These are phyloP conservation scores for Pulveroboletus ravenelii DNA, from an alignment of 768 basidiomycete species.

Conservation along the genomic window DNA sequence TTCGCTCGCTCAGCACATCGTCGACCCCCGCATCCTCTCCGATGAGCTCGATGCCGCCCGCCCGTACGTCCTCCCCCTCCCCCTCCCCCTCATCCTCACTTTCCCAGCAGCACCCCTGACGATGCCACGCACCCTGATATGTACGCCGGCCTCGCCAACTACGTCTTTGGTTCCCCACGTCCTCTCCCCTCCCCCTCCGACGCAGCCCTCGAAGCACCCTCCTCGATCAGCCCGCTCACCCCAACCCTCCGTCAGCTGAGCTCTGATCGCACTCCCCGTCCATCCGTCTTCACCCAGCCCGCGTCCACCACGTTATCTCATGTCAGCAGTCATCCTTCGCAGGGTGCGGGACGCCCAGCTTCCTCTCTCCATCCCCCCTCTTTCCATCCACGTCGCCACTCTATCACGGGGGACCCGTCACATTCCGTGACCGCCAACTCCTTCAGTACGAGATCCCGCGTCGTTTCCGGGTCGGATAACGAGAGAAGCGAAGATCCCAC, in stretches of 20 bases:
- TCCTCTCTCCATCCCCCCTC: constrained; percentile 11
- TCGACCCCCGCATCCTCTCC: constrained; percentile 27
- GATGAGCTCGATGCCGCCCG: constrained; percentile 19
- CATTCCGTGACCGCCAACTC: not conserved
- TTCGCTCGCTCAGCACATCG: constrained; percentile 24
- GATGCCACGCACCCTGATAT: constrained; percentile 15
- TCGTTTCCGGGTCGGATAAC: constrained; percentile 22
- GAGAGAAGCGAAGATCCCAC: constrained; percentile 37
- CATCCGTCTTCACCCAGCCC: constrained; percentile 33
- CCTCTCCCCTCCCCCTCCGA: constrained; percentile 9
- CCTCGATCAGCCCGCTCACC: constrained; percentile 37
- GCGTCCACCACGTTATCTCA: not conserved
- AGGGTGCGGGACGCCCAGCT: constrained; percentile 25
- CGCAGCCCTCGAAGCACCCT: constrained; percentile 17
- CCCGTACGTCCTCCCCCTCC: not conserved
- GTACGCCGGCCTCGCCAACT: constrained; percentile 38
- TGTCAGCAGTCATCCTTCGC: constrained; percentile 34
- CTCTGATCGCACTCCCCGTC: constrained; percentile 42
- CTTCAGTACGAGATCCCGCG: constrained; percentile 5
- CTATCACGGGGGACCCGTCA: constrained; percentile 7
- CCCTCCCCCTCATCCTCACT: not conserved
- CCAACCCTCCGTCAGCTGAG: constrained; percentile 22
- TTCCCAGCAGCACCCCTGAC: not conserved
- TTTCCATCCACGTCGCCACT: constrained; percentile 15
- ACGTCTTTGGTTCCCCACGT: constrained; percentile 38